Evolutionary conservation across 2,329 filamentous ascomycete species (phyloP).

Genomic region (Plectosphaerella plurivora): DNA sequence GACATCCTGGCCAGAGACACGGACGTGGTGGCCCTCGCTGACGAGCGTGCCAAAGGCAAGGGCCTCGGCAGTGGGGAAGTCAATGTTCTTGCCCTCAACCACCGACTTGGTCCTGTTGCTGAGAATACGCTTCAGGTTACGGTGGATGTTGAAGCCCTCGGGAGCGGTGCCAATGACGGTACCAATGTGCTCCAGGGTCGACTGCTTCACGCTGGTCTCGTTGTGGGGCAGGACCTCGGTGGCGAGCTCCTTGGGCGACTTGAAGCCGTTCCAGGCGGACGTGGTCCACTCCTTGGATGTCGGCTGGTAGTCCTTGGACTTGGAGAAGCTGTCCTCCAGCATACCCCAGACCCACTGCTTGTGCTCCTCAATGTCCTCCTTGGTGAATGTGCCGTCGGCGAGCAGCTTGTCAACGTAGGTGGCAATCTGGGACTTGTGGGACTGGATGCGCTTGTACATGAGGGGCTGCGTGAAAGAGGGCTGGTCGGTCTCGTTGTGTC

Average conservation of each 20-base stretch:
- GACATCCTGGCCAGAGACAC: slow-evolving; percentile 96
- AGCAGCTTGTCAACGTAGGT: slow-evolving; percentile 90
- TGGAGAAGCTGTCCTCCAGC: slow-evolving; percentile 95
- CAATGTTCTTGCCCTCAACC: slow-evolving; percentile 86
- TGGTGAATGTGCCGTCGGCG: slow-evolving; percentile 89
- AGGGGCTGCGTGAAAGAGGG: slow-evolving; percentile 98
- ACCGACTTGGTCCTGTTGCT: slow-evolving; percentile 87
- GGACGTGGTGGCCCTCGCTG: slow-evolving; percentile 91
- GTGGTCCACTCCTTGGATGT: slow-evolving; percentile 98
- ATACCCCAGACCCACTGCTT: slow-evolving; percentile 99
- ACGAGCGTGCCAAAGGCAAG: slow-evolving; percentile 90
- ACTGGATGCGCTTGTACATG: slow-evolving; percentile 97
- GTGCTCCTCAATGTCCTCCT: slow-evolving; percentile 97
- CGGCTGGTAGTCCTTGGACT: slow-evolving; percentile 96
- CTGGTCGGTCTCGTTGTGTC: slow-evolving; percentile 99
- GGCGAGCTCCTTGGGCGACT: slow-evolving; percentile 95
- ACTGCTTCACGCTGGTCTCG: slow-evolving; percentile 72
- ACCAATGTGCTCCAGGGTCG: slow-evolving; percentile 76
- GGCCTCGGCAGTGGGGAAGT: slow-evolving; percentile 96
- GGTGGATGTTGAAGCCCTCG: slow-evolving; percentile 84
- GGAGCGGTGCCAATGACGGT: slow-evolving; percentile 73
- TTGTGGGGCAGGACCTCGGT: slow-evolving; percentile 91
- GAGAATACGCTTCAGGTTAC: slow-evolving; percentile 96
- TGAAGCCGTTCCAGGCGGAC: slow-evolving; percentile 98
- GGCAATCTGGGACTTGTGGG: slow-evolving; percentile 80